Base-by-base conservation (phyloP, 768 basidiomycete genomes). In the Coprinopsis sp. region DNA sequence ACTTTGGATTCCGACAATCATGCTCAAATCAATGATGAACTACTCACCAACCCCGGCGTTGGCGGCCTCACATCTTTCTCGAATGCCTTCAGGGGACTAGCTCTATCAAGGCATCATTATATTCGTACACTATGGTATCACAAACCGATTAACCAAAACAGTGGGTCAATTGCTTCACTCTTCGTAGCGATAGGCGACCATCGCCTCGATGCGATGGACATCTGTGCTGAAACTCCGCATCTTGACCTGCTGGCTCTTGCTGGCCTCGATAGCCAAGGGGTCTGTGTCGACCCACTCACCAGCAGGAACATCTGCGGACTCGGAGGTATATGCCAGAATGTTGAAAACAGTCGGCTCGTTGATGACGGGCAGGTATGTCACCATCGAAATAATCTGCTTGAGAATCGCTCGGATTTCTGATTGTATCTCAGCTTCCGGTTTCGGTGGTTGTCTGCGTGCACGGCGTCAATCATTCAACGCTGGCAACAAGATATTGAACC, bases 241-340 rank as follows among this genome's bases (percentile, higher is more conserved):
- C 66, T 96, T 92, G 65, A 99, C 88, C 58, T 91, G 88, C 59
- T 91, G 88, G 61, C 84, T 89, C 69, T 94, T 93, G 58, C 88
- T 84, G 14, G 91, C 84, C 67, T 96, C 93, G 60, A 96, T 95
- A 12, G 87, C 84, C 42, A 91, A 73, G 7, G 91, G 87, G 64
- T 96, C 90, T 3, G 92, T 93, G 64, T 98, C 95, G 18, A 91
- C 81, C 96, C 96, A 99, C 59, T 95, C 91, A 44, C 87, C 83
- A 6, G 79, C 88, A 24, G 95, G 95, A 7, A 96, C 82, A 52
- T 94, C 89, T 6, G 90, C 89, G 28, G 92, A 92, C 43, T 89
- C 87, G 3, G 82, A 84, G 2, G 95, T 96, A 66, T 98, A 98
- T 8, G 91, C 93, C 33, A 99, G 77, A 51, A 99, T 94, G 59